phyloP scores from a whole-genome alignment of 2,329 filamentous ascomycete genomes.

The Botrytis pseudocinerea region DNA sequence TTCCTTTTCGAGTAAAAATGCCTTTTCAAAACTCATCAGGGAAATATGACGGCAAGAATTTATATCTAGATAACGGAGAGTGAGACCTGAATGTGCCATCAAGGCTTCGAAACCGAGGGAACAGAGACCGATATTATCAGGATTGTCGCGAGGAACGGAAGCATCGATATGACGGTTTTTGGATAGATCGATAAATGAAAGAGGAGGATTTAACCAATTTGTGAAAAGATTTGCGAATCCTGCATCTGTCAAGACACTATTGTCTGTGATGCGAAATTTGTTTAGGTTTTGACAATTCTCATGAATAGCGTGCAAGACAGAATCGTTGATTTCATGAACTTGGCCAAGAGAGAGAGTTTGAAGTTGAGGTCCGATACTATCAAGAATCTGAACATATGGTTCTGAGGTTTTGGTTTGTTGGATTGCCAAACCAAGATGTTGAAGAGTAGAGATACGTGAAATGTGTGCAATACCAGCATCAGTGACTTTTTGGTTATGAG shows the following conservation, averaged over 20 bases:
- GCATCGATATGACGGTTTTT: conserved; percentile 78
- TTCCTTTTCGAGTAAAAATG: conserved; percentile 60
- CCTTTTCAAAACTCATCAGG: conserved; percentile 67
- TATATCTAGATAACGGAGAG: conserved; percentile 70
- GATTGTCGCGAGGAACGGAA: conserved; percentile 63
- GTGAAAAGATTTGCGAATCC: conserved; percentile 73
- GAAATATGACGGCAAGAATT: conserved; percentile 82
- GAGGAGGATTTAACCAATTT: conserved; percentile 70
- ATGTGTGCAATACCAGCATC: conserved; percentile 66
- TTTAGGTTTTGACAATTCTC: conserved; percentile 63
- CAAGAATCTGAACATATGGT: conserved; percentile 61
- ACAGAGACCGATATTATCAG: conserved; percentile 69
- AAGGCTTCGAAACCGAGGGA: conserved; percentile 74
- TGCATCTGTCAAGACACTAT: conserved; percentile 71
- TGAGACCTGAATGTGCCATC: conserved; percentile 77
- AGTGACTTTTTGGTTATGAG: conserved; percentile 74
- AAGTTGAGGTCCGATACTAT: conserved; percentile 63
- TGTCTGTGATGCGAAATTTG: conserved; percentile 82
- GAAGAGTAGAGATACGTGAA: conserved; percentile 59
- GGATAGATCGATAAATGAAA: conserved; percentile 72
- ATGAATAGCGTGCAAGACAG: conserved; percentile 70
- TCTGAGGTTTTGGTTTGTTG: conserved; percentile 55
- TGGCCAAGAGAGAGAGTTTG: conserved; percentile 74
- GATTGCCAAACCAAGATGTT: conserved; percentile 75
- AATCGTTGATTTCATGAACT: conserved; percentile 66